Evolutionary conservation across 2,329 filamentous ascomycete species (phyloP), one percentile per base, ranked within the genome.

Genomic region (Penicillium concentricum): DNA sequence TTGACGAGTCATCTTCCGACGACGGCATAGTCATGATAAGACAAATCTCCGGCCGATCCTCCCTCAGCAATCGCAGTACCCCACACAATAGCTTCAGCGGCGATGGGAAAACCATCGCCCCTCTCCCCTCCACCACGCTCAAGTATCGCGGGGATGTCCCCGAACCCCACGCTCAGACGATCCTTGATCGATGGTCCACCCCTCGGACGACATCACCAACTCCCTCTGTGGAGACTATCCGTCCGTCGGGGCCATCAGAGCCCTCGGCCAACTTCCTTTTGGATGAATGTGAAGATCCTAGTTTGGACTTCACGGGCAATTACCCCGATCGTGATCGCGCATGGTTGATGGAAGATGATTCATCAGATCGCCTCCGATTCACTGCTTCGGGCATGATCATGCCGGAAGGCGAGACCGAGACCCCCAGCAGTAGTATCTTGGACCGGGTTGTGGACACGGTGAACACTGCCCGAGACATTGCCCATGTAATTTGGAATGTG

Each of bases 371-470:
- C 18, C 87, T 95, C 80, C 86, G 88, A 60, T 83, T 92, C 64
- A 95, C 91, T 20, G 81, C 86, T 49, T 94, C 91, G 38, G 92
- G 91, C 64, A 95, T 96, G 90, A 89, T 96, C 67, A 92, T 95
- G 89, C 90, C 91, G 8, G 89, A 87, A 65, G 89, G 92, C 65
- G 88, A 92, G 65, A 86, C 86, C 58, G 89, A 91, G 62, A 74
- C 77, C 8, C 74, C 81, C 59, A 84, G 78, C 67, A 79, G 82
- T 50, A 88, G 88, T 45, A 81, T 95, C 54, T 84, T 95, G 69
- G 89, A 90, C 59, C 86, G 87, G 67, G 87, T 95, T 48, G 86
- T 92, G 71, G 90, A 95, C 76, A 93, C 90, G 6, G 82, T 87
- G 58, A 87, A 87, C 67, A 87, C 84, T 2, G 84, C 84, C 37